These are phyloP conservation scores for Rhynchospora pubera DNA, from an alignment of 176 grass and related monocot species.

Conservation along the genomic window DNA sequence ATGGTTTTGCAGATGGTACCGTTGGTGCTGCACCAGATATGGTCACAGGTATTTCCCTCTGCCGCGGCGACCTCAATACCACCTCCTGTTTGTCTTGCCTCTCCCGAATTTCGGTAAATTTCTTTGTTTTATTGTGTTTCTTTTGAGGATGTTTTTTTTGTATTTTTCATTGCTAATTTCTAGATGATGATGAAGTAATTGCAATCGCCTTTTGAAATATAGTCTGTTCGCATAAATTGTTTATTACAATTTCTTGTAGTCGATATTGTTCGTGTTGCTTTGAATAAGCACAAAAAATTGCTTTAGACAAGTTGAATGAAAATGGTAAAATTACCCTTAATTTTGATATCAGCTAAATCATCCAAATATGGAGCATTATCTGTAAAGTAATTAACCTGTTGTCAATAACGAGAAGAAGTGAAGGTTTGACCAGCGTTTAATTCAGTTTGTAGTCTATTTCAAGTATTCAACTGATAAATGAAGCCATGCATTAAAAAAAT, in stretches of 20 bases:
- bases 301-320: neutral
- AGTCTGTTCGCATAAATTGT: neutral
- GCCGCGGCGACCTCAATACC: slow-evolving; percentile 33
- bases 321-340: neutral
- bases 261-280: neutral
- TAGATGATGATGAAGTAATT: neutral
- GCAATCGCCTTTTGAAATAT: neutral
- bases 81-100: slow-evolving; percentile 22
- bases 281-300: neutral
- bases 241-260: neutral
- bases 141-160: neutral
- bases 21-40: slow-evolving; percentile 13
- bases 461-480: neutral
- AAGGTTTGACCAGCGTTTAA: too few relatives aligned
- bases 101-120: neutral
- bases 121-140: neutral
- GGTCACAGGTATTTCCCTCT: slow-evolving; percentile 40
- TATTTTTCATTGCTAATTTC: neutral
- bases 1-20: slow-evolving; percentile 25
- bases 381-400: neutral
- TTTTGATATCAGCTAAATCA: neutral
- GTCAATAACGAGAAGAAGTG: neutral
- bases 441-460: too few relatives aligned
- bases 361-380: neutral
- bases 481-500: neutral